Evolutionary conservation across 2,329 filamentous ascomycete genomes (phyloP).

Genomic region (Pseudodiploospora longispora): DNA sequence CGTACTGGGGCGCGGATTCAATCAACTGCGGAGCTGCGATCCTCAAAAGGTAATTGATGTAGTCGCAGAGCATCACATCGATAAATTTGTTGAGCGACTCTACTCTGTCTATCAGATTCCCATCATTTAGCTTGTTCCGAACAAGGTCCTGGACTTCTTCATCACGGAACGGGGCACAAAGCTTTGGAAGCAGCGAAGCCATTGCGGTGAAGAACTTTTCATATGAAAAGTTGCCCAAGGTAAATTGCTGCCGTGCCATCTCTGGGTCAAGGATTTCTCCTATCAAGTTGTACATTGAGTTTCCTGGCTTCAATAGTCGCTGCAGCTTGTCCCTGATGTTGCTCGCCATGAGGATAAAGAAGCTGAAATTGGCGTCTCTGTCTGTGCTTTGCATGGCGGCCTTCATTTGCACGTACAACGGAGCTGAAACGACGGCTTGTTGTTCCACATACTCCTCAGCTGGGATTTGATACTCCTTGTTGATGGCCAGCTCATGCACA

Average conservation of each 20-base stretch:
- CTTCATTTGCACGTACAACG: slow-evolving; percentile 49
- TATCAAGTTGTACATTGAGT: slow-evolving; percentile 67
- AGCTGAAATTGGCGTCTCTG: slow-evolving; percentile 54
- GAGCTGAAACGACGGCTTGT: slow-evolving; percentile 39
- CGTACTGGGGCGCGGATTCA: slow-evolving; percentile 63
- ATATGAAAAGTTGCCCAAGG: slow-evolving; percentile 68
- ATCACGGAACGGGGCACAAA: slow-evolving; percentile 76
- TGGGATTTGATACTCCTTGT: slow-evolving; percentile 69
- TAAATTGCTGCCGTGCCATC: slow-evolving; percentile 60
- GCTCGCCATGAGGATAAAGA: slow-evolving; percentile 63
- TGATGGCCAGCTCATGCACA: slow-evolving; percentile 72
- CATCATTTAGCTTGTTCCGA: slow-evolving; percentile 50
- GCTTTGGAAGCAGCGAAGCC: slow-evolving; percentile 64
- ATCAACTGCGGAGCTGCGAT: slow-evolving; percentile 64
- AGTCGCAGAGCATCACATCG: slow-evolving; percentile 70
- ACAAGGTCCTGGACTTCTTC: slow-evolving; percentile 62
- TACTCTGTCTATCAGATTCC: slow-evolving; percentile 65
- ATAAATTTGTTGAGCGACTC: slow-evolving; percentile 69
- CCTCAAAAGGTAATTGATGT: slow-evolving; percentile 72
- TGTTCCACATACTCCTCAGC: slow-evolving; percentile 50
- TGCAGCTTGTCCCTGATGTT: slow-evolving; percentile 66
- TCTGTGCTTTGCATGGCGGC: slow-evolving; percentile 60
- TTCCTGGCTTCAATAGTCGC: slow-evolving; percentile 60
- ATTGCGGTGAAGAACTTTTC: slow-evolving; percentile 73
- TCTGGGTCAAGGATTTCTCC: slow-evolving; percentile 68